These are phyloP conservation scores for Fusarium oligoseptatum DNA, from an alignment of 2,329 filamentous ascomycete species.

Conservation along the genomic window DNA sequence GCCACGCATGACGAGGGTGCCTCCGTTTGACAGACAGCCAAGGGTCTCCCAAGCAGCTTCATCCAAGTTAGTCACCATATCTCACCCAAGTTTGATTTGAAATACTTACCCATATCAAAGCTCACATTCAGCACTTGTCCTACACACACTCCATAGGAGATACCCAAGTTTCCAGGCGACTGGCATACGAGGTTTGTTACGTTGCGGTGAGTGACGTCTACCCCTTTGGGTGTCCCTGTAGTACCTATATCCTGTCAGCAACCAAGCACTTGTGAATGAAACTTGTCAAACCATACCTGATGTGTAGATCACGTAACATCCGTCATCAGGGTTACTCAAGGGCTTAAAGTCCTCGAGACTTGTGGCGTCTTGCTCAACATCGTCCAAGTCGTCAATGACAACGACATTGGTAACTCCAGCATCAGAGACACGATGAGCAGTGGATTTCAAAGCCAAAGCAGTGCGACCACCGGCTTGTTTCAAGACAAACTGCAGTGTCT, in stretches of 20 bases:
- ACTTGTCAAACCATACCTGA: slow-evolving; percentile 54
- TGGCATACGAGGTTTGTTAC: slow-evolving; percentile 67
- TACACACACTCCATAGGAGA: slow-evolving; percentile 63
- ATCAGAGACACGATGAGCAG: slow-evolving; percentile 45
- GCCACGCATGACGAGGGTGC: slow-evolving; percentile 65
- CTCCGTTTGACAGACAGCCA: slow-evolving; percentile 67
- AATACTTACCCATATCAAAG: slow-evolving; percentile 70
- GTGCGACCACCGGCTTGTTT: slow-evolving; percentile 58
- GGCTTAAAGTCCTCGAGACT: not conserved
- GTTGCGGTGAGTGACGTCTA: slow-evolving; percentile 68
- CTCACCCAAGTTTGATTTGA: not conserved
- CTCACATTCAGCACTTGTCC: slow-evolving; percentile 69
- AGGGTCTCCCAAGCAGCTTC: slow-evolving; percentile 71
- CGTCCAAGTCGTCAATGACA: slow-evolving; percentile 46
- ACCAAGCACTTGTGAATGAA: rapidly evolving
- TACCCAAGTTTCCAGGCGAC: slow-evolving; percentile 64
- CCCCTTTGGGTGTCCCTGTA: slow-evolving; percentile 70
- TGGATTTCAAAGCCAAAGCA: slow-evolving; percentile 59
- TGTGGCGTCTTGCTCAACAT: not conserved
- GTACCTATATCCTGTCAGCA: slow-evolving; percentile 53
- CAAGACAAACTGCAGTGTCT: slow-evolving; percentile 63
- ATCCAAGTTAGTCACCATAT: not conserved
- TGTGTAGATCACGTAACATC: slow-evolving; percentile 67
- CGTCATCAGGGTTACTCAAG: slow-evolving; percentile 43
- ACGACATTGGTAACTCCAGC: slow-evolving; percentile 41